These are phyloP conservation scores for Evernia prunastri DNA, from an alignment of 495 filamentous ascomycete species.

Conservation along the genomic window DNA sequence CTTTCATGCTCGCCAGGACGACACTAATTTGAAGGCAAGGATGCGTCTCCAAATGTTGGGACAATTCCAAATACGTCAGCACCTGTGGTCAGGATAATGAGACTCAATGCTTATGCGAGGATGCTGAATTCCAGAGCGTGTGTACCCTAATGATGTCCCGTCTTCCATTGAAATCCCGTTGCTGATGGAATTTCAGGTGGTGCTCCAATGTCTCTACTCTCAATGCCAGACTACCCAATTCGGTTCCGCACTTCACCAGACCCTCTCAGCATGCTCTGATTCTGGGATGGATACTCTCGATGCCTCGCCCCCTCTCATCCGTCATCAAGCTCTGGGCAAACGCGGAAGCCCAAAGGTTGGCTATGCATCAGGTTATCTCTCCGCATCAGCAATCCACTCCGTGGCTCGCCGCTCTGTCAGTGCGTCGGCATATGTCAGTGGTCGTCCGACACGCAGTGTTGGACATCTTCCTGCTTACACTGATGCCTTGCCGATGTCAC, in stretches of 20 bases:
- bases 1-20: not conserved
- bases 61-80: conserved; percentile 37
- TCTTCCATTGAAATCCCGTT: conserved; percentile 5
- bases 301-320: conserved; percentile 24
- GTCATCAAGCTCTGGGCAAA: conserved; percentile 26
- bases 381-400: conserved; percentile 18
- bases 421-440: conserved; percentile 13
- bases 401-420: conserved; percentile 22
- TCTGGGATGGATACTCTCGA: conserved; percentile 9
- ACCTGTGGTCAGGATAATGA: conserved; percentile 24
- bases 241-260: conserved; percentile 33
- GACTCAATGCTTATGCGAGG: conserved; percentile 31
- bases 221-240: conserved; percentile 37
- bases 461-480: not conserved
- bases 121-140: conserved; percentile 33
- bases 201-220: conserved; percentile 39
- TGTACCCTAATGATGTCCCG: conserved; percentile 14
- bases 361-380: conserved; percentile 17
- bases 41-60: conserved; percentile 35
- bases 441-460: conserved; percentile 25
- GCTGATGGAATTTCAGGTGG: conserved; percentile 27
- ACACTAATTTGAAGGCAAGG: conserved; percentile 16
- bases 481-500: not conserved
- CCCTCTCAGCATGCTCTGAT: conserved; percentile 29
- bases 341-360: conserved; percentile 14